These are phyloP conservation scores for Cercospora janseana DNA, from an alignment of 2,329 filamentous ascomycete genomes.

Conservation along the genomic window DNA sequence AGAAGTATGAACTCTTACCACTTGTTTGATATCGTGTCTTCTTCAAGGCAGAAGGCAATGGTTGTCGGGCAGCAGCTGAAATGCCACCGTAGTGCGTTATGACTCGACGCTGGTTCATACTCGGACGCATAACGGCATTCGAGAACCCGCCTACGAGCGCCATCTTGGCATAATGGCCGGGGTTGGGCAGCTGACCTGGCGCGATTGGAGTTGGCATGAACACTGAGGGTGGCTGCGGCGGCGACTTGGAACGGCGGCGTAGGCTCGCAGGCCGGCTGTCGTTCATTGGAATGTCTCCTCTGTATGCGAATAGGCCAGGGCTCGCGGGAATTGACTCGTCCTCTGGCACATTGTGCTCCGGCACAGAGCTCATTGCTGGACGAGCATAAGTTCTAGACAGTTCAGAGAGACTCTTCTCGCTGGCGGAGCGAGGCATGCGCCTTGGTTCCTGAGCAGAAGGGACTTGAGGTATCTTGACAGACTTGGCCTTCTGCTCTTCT, in stretches of 20 bases:
- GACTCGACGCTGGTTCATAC: slow-evolving; percentile 13
- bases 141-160: slow-evolving; percentile 18
- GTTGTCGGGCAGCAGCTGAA: slow-evolving; percentile 7
- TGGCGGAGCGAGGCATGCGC: slow-evolving; percentile 17
- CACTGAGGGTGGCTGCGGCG: neutral
- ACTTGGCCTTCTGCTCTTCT: neutral
- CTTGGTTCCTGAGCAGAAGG: neutral
- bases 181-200: slow-evolving; percentile 4
- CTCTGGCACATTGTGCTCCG: slow-evolving; percentile 27
- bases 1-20: slow-evolving; percentile 24
- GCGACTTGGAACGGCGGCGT: slow-evolving; percentile 15
- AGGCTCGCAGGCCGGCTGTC: slow-evolving; percentile 17
- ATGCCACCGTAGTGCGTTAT: slow-evolving; percentile 18
- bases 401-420: slow-evolving; percentile 27
- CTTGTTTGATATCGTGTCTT: slow-evolving; percentile 29
- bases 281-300: slow-evolving; percentile 28
- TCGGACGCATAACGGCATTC: slow-evolving; percentile 8
- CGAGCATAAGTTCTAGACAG: slow-evolving; percentile 26
- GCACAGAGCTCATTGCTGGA: slow-evolving; percentile 30
- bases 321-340: slow-evolving; percentile 18
- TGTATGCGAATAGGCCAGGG: slow-evolving; percentile 29
- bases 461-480: neutral
- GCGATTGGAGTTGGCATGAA: neutral
- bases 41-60: slow-evolving; percentile 19
- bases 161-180: slow-evolving; percentile 7